Evolutionary conservation across 2,329 filamentous ascomycete genomes (phyloP).

Genomic region (Paecilomyces dactylethromorphus): DNA sequence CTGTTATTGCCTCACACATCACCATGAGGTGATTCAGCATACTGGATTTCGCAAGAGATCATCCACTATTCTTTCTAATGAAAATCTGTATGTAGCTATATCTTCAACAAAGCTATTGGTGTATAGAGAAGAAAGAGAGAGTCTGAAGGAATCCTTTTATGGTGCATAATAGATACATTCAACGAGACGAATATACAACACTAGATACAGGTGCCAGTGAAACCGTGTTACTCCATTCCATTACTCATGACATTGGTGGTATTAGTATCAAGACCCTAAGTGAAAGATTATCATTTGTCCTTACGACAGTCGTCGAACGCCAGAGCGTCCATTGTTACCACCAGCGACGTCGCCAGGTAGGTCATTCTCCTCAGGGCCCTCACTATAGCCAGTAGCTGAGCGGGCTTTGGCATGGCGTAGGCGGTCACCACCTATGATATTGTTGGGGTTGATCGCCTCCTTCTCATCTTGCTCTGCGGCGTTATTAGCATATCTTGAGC

Average conservation of each 20-base stretch:
- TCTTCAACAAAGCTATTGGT: too few species aligned
- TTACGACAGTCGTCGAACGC: background rate
- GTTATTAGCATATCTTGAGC: background rate
- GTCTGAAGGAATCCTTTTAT: background rate
- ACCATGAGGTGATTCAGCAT: background rate
- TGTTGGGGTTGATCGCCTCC: constrained; percentile 9
- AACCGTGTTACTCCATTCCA: background rate
- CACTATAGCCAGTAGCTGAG: constrained; percentile 8
- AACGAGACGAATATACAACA: background rate
- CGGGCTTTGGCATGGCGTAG: constrained; percentile 10
- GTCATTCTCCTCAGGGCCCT: constrained; percentile 12
- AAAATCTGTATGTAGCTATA: too few species aligned
- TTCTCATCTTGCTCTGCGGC: constrained; percentile 9
- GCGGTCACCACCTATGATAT: constrained; percentile 10
- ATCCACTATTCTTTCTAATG: too few species aligned
- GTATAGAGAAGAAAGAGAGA: background rate
- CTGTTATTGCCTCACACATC: background rate
- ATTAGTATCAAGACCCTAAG: background rate
- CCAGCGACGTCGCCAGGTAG: constrained; percentile 3
- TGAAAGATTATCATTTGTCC: background rate
- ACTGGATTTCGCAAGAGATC: background rate
- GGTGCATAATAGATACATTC: background rate
- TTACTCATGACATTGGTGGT: background rate
- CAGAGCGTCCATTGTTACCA: constrained; percentile 4
- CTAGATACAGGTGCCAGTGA: background rate